Evolutionary conservation across 1,284 basidiomycete species (phyloP).

Genomic region (Trichosporon asahii): DNA sequence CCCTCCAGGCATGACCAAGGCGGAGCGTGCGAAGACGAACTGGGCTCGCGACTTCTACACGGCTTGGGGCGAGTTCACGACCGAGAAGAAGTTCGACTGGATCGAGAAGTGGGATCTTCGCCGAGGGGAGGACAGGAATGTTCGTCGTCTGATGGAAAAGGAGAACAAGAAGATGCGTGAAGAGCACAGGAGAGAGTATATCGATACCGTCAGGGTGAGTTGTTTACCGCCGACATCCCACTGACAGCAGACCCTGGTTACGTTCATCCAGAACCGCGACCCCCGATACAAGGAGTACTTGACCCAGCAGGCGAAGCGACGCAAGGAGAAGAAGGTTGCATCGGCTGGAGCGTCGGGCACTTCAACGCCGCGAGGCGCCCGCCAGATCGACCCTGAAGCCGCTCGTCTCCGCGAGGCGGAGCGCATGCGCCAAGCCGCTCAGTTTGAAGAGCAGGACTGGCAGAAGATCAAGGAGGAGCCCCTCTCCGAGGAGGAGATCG

Average conservation of each 20-base stretch:
- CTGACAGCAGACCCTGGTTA: slow-evolving; percentile 65
- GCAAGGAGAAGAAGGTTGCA: slow-evolving; percentile 18
- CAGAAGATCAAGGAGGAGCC: slow-evolving; percentile 66
- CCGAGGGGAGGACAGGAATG: slow-evolving; percentile 81
- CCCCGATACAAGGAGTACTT: slow-evolving; percentile 79
- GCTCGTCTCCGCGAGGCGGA: slow-evolving; percentile 31
- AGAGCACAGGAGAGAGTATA: slow-evolving; percentile 84
- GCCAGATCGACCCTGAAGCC: slow-evolving; percentile 29
- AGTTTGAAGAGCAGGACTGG: slow-evolving; percentile 65
- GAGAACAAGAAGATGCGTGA: slow-evolving; percentile 92
- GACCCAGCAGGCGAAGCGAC: slow-evolving; percentile 54
- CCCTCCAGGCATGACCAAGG: slow-evolving; percentile 54
- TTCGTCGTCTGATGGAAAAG: slow-evolving; percentile 86
- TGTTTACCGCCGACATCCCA: not conserved
- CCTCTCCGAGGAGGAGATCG: slow-evolving; percentile 56
- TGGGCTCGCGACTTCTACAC: slow-evolving; percentile 74
- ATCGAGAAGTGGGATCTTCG: slow-evolving; percentile 75
- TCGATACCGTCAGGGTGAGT: slow-evolving; percentile 79
- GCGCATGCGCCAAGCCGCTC: slow-evolving; percentile 30
- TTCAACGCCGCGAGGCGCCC: slow-evolving; percentile 20
- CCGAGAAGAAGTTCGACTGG: slow-evolving; percentile 88
- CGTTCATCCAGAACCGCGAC: slow-evolving; percentile 88
- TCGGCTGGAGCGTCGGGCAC: slow-evolving; percentile 16
- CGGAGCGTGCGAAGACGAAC: slow-evolving; percentile 51
- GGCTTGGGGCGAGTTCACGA: slow-evolving; percentile 81